Conservation (phyloP, 192 early-diverging fungal species). For the Jimgerdemannia lactiflua region DNA sequence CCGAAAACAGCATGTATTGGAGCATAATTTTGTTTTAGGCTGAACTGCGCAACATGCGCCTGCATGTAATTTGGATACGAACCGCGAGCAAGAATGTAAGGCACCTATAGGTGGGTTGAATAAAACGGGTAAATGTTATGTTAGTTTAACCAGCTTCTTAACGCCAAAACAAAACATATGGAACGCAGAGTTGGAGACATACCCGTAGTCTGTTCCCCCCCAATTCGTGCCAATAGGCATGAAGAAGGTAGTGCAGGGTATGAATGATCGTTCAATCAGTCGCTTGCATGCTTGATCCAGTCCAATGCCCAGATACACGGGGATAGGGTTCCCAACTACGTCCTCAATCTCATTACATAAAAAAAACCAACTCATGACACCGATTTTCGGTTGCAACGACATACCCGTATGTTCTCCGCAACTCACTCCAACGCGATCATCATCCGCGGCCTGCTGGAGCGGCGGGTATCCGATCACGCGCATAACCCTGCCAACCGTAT, state of each 20-base stretch:
- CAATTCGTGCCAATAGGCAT: too few relatives aligned
- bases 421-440: slow-evolving; percentile 28
- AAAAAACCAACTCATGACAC: too few relatives aligned
- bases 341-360: neutral
- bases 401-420: slow-evolving; percentile 56
- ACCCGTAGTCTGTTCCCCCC: slow-evolving; percentile 1
- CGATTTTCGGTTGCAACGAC: too few relatives aligned
- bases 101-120: slow-evolving; percentile 16
- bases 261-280: too few relatives aligned
- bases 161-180: slow-evolving; percentile 15
- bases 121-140: neutral
- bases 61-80: neutral
- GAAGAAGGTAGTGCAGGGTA: too few relatives aligned
- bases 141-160: neutral
- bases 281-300: too few relatives aligned
- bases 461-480: slow-evolving; percentile 36
- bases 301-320: neutral
- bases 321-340: neutral
- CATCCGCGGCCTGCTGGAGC: slow-evolving; percentile 8
- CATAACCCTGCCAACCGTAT: slow-evolving; percentile 32
- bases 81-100: slow-evolving; percentile 46
- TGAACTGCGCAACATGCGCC: too few relatives aligned
- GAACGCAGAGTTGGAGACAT: neutral
- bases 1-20: neutral
- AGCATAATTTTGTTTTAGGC: too few relatives aligned